phyloP scores from a whole-genome alignment of 768 basidiomycete genomes.

The Boletus insuetus region DNA sequence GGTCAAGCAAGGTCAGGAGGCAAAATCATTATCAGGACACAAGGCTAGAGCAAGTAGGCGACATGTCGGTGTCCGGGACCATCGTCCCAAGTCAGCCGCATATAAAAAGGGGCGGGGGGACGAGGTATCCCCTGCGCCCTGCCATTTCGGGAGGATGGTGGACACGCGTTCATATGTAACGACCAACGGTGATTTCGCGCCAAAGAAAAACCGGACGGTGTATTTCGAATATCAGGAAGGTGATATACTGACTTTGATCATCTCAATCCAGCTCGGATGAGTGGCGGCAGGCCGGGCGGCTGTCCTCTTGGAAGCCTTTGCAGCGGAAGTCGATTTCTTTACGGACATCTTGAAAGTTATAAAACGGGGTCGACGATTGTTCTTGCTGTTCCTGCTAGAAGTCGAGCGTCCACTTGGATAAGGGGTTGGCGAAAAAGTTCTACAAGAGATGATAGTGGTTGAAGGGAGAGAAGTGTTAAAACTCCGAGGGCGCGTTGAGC shows the following conservation, averaged over 20 bases:
- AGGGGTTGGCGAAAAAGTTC: conserved; percentile 20
- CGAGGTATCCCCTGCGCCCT: conserved; percentile 38
- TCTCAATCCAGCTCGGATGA: conserved; percentile 65
- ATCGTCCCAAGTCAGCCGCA: conserved; percentile 13
- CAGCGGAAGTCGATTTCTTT: conserved; percentile 45
- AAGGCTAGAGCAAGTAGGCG: conserved; percentile 5
- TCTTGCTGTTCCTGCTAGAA: conserved; percentile 16
- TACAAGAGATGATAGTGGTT: conserved; percentile 48
- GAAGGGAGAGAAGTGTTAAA: conserved; percentile 39
- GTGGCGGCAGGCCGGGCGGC: conserved; percentile 30
- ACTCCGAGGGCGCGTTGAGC: conserved; percentile 40
- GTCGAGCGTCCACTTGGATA: conserved; percentile 12
- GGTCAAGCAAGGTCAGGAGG: conserved; percentile 20
- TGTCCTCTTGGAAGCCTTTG: conserved; percentile 41
- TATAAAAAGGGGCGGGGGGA: conserved; percentile 6
- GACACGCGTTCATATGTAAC: conserved; percentile 5
- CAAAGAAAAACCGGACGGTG: conserved; percentile 13
- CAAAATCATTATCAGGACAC: conserved; percentile 7
- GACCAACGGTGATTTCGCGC: conserved; percentile 1
- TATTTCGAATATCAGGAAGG: conserved; percentile 9
- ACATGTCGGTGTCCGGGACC: background rate
- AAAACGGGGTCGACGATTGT: conserved; percentile 8
- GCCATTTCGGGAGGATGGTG: conserved; percentile 33
- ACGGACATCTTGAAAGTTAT: conserved; percentile 27
- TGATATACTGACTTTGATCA: conserved; percentile 66